Percentiles rank a stretch among this genome's conserved stretches.
Evolutionary conservation across 2,329 filamentous ascomycete species (phyloP).

Genomic region (Diaporthe caulivora): DNA sequence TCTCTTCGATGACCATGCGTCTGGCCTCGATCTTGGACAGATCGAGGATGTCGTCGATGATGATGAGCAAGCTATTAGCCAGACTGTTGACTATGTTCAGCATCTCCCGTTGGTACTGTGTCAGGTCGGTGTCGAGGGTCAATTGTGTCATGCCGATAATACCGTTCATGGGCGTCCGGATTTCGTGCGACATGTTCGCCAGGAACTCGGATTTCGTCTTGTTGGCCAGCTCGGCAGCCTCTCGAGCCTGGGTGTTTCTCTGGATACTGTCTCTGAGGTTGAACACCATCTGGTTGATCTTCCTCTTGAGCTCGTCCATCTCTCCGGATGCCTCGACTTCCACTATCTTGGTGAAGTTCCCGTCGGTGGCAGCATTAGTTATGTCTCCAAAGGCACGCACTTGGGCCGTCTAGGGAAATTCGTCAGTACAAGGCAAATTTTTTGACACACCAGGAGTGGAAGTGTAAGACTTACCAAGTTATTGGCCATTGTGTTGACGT

Average conservation of each 20-base stretch:
- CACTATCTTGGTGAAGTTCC: conserved; percentile 96
- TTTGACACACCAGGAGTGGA: neutral
- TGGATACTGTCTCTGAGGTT: conserved; percentile 96
- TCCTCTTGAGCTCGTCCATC: conserved; percentile 98
- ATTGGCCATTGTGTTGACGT: conserved; percentile 92
- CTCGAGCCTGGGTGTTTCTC: conserved; percentile 93
- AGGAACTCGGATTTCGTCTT: conserved; percentile 99
- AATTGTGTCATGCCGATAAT: conserved; percentile 99
- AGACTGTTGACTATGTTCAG: conserved; percentile 97
- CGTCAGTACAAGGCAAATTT: conserved; percentile 46
- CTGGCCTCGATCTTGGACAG: conserved; percentile 90
- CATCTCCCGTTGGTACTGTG: conserved; percentile 97
- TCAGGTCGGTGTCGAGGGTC: conserved; percentile 93
- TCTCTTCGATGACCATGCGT: conserved; percentile 98
- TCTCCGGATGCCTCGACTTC: conserved; percentile 97
- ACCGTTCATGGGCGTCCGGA: conserved; percentile 96
- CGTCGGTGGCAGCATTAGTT: conserved; percentile 96
- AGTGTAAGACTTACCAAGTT: conserved; percentile 63
- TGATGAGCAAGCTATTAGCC: conserved; percentile 94
- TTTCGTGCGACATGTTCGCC: conserved; percentile 99
- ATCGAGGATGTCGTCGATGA: conserved; percentile 89
- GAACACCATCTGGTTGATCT: conserved; percentile 99
- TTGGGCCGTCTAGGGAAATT: conserved; percentile 82
- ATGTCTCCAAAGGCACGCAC: conserved; percentile 98
- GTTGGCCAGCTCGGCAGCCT: conserved; percentile 95